Evolutionary conservation across 1,284 basidiomycete species (phyloP).

Genomic region (Amylostereum chailletii): DNA sequence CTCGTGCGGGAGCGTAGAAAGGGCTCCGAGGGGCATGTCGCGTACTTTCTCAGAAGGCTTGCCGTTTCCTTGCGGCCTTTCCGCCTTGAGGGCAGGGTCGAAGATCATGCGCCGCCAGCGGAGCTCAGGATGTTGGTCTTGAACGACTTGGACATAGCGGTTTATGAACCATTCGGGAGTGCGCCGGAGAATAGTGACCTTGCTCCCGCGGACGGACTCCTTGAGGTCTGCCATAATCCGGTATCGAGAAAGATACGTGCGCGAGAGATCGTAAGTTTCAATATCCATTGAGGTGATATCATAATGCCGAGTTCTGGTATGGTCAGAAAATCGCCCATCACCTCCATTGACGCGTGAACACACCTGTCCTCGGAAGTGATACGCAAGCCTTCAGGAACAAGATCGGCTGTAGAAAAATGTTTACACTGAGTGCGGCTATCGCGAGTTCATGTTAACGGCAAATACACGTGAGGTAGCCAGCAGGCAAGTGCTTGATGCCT

Average conservation of each 20-base stretch:
- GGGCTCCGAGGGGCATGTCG: background rate
- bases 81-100: slow-evolving; percentile 3
- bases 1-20: slow-evolving; percentile 5
- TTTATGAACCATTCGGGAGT: slow-evolving; percentile 42
- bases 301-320: slow-evolving; percentile 27
- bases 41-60: background rate
- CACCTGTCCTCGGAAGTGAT: slow-evolving; percentile 13
- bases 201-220: slow-evolving; percentile 22
- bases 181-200: slow-evolving; percentile 23
- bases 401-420: slow-evolving; percentile 3
- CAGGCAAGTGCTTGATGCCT: slow-evolving; percentile 31
- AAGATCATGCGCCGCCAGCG: slow-evolving; percentile 25
- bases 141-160: slow-evolving; percentile 21
- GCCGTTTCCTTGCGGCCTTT: background rate
- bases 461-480: slow-evolving; percentile 36
- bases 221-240: slow-evolving; percentile 15
- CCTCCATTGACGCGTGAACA: background rate
- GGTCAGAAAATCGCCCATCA: background rate
- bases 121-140: slow-evolving; percentile 18
- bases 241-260: slow-evolving; percentile 34
- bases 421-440: background rate
- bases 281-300: slow-evolving; percentile 34
- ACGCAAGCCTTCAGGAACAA: slow-evolving; percentile 13
- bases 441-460: slow-evolving; percentile 3
- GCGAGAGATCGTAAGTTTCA: slow-evolving; percentile 31